phyloP scores from a whole-genome alignment of 768 basidiomycete genomes.

The Lactarius sanguifluus region DNA sequence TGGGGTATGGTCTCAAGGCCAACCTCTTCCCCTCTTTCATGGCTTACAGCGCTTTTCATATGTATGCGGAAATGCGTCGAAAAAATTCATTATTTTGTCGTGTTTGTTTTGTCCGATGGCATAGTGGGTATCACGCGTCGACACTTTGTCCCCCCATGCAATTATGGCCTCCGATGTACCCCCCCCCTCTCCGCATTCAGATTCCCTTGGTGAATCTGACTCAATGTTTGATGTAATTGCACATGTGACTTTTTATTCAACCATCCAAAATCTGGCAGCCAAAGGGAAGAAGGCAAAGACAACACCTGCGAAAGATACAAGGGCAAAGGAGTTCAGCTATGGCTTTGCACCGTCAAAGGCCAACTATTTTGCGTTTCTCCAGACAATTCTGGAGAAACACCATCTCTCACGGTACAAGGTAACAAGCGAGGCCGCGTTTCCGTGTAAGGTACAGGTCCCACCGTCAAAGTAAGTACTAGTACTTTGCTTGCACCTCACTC shows the following conservation, averaged over 20 bases:
- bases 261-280: background rate
- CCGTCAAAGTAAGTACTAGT: background rate
- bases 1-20: background rate
- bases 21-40: too few relatives aligned
- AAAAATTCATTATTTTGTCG: too few relatives aligned
- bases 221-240: too few relatives aligned
- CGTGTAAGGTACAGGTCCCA: background rate
- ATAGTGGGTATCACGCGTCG: too few relatives aligned
- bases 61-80: too few relatives aligned
- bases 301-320: background rate
- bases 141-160: too few relatives aligned
- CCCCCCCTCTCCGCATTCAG: too few relatives aligned
- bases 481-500: background rate
- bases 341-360: accelerated
- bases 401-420: background rate
- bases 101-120: too few relatives aligned
- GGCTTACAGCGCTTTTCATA: too few relatives aligned
- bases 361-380: background rate
- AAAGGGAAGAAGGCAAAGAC: background rate
- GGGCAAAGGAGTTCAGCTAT: background rate
- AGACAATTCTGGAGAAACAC: background rate
- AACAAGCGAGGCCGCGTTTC: background rate
- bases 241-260: too few relatives aligned
- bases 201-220: too few relatives aligned
- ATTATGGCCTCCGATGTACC: too few relatives aligned